Evolutionary conservation across 306 rosid species (phyloP), one percentile per base, ranked within the genome.

Genomic region (Medicago truncatula): DNA sequence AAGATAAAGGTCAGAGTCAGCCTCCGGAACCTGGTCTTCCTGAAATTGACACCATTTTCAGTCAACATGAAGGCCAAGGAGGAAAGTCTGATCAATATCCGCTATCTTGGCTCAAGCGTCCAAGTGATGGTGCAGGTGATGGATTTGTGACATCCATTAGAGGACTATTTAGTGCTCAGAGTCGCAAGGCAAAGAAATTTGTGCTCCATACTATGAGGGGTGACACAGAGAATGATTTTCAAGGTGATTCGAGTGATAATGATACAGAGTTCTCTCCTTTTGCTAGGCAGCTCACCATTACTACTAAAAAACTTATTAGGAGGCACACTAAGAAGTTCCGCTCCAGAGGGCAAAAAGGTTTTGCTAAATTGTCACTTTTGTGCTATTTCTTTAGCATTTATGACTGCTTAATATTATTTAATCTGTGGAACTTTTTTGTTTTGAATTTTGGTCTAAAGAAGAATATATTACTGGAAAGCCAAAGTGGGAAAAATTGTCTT

Each of bases 141-240:
- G 98, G 99, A 79, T 96, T 96, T 88, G 99, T 96, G 67, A 96
- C 98, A 77, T 90, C 97, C 75, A 83, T 96, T 46, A 87, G 92
- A 73, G 99, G 99, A 76, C 88, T 96, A 46, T 96, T 96, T 81
- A 92, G 88, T 74, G 90, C 90, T 49, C 99, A 96, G 70, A 97
- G 97, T 25, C 90, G 94, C 46, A 96, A 90, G 84, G 99, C 98
- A 78, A 90, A 92, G 82, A 97, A 96, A 61, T 96, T 96, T 71
- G 93, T 96, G 61, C 90, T 90, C 74, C 87, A 96, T 76, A 96
- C 96, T 25, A 96, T 92, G 98, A 84, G 98, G 89, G 99, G 99
- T 59, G 99, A 90, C 82, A 89, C 93, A 62, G 98, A 96, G 31
- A 90, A 84, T 87, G 97, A 96, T 77, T 90, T 88, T 84, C 97